Base-by-base conservation (phyloP, 1,284 basidiomycete species). In the Ustilago vetiveriae region DNA sequence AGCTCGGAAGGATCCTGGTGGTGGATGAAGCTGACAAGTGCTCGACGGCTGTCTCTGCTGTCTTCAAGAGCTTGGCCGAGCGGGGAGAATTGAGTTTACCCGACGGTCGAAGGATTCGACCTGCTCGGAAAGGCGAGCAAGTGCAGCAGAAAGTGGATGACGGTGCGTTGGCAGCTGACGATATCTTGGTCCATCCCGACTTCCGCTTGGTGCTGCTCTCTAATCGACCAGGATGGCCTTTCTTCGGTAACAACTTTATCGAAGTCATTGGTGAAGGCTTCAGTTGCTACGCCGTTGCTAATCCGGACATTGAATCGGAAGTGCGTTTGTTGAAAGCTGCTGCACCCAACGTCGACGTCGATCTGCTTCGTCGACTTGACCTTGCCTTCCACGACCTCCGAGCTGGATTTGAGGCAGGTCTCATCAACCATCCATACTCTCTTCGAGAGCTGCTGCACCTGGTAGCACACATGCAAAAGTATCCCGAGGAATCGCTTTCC, bases 1-100 rank as follows among this genome's bases (percentile, higher is more conserved):
- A 68, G 38, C 42, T 68, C 24, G 83, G 83, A 3, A 72, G 83
- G 1, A 72, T 83, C n/a, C 39, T 82, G n/a, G 75, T 83, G 14
- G 76, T 83, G 19, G 83, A 83, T 55, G 83, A 83, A 57, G 82
- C 78, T 2, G 83, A 83, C 72, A 83, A 83, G 65, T 78, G 78
- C 30, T 75, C 82, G 3, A 76, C 82, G 9, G 72, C 77, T 6
- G 82, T 83, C 35, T 78, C 78, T 11, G 82, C 82, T 6, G 78
- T 80, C 6, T 82, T 83, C 51, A 77, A 81, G 45, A 79, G 75
- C 24, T 69, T 83, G 19, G 82, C 83, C 1, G 76, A 78, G 44
- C 67, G 82, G 26, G 80, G 83, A 10, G 82, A 83, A 46, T 67
- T 83, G 16, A 72, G 76, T 14, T 67, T 83, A 3, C 78, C 82